Percentiles rank a stretch among this genome's conserved stretches.
phyloP scores from a whole-genome alignment of 139 green algal species.

The Bryopsis sp. region DNA sequence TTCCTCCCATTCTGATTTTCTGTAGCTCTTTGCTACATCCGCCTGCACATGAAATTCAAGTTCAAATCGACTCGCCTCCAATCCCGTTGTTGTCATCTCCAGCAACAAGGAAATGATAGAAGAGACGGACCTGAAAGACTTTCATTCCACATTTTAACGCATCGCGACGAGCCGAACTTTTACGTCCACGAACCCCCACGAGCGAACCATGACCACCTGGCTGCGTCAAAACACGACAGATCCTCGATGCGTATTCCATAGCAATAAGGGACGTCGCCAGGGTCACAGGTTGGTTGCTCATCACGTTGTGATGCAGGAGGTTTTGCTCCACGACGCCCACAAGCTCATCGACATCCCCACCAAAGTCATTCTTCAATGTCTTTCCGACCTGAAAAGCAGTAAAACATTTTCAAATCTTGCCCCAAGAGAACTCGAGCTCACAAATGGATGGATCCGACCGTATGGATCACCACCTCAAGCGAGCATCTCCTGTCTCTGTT shows the following conservation, averaged over 20 bases:
- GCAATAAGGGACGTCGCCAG: slow-evolving; percentile 72
- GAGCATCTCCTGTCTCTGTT: slow-evolving; percentile 55
- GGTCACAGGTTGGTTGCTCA: slow-evolving; percentile 64
- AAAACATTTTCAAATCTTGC: background rate
- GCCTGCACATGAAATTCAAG: no score
- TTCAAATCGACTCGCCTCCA: no score
- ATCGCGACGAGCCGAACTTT: slow-evolving; percentile 53
- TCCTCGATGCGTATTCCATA: slow-evolving; percentile 58
- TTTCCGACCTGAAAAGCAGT: slow-evolving; percentile 8
- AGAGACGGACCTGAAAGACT: slow-evolving; percentile 55
- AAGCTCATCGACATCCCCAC: background rate
- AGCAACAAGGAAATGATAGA: no score
- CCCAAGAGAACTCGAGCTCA: background rate
- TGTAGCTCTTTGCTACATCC: no score
- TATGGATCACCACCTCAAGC: slow-evolving; percentile 38
- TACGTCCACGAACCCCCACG: slow-evolving; percentile 60
- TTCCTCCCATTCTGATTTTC: no score
- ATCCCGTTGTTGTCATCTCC: background rate
- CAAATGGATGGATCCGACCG: background rate
- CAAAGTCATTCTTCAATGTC: slow-evolving; percentile 7
- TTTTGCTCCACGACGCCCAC: slow-evolving; percentile 51
- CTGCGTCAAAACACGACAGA: slow-evolving; percentile 56
- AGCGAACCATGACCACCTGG: slow-evolving; percentile 64
- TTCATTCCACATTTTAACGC: slow-evolving; percentile 57
- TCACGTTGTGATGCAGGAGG: slow-evolving; percentile 57